phyloP scores from a whole-genome alignment of 1,284 basidiomycete genomes.

The Agaricales sp. region DNA sequence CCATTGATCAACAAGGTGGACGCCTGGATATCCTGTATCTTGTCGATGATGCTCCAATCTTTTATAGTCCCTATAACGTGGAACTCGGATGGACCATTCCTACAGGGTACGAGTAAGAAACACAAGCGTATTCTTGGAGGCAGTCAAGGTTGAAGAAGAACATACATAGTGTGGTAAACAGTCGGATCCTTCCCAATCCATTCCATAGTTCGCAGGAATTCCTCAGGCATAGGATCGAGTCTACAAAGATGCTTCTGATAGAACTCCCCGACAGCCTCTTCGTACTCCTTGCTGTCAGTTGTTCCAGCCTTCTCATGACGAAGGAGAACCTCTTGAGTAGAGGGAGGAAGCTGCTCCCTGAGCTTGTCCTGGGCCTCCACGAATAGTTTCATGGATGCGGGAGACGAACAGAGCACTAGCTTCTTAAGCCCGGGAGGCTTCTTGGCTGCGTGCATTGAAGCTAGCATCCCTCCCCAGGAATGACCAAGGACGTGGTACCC shows the following conservation, averaged over 20 bases:
- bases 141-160: not conserved
- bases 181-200: conserved; percentile 28
- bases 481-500: conserved; percentile 32
- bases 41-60: conserved; percentile 34
- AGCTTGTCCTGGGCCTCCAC: conserved; percentile 22
- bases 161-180: conserved; percentile 29
- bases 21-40: conserved; percentile 31
- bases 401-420: conserved; percentile 28
- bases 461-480: conserved; percentile 44
- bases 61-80: conserved; percentile 35
- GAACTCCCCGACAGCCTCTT: conserved; percentile 31
- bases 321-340: conserved; percentile 29
- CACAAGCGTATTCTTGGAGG: no score
- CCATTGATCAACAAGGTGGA: conserved; percentile 45
- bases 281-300: conserved; percentile 32
- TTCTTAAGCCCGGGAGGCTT: conserved; percentile 30
- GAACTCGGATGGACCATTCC: conserved; percentile 45
- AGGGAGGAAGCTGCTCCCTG: conserved; percentile 27
- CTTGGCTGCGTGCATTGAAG: conserved; percentile 22
- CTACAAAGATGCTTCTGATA: conserved; percentile 34
- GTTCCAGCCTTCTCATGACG: conserved; percentile 39
- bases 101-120: conserved; percentile 13
- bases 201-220: conserved; percentile 11
- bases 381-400: conserved; percentile 30
- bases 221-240: conserved; percentile 32